Evolutionary conservation across 805 yeast species (phyloP).

Genomic region (Ogataea haglerorum): DNA sequence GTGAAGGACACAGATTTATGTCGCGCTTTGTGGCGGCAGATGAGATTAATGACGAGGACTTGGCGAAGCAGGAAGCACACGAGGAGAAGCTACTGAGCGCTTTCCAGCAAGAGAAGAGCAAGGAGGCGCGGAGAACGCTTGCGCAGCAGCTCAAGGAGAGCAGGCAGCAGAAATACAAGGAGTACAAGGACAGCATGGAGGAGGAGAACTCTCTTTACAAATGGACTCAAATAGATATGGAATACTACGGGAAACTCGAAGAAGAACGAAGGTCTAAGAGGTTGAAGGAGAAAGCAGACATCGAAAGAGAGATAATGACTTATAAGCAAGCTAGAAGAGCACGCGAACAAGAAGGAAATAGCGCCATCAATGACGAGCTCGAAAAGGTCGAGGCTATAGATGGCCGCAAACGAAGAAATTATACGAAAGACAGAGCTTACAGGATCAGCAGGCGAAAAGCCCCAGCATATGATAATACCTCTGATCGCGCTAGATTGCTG

Average conservation of each 20-base stretch:
- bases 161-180: slow-evolving; percentile 29
- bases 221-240: slow-evolving; percentile 36
- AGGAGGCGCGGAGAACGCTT: slow-evolving; percentile 36
- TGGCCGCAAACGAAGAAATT: no score
- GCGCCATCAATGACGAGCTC: no score
- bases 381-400: no score
- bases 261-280: slow-evolving; percentile 21
- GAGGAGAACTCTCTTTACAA: slow-evolving; percentile 41
- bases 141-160: slow-evolving; percentile 41
- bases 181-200: slow-evolving; percentile 32
- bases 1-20: slow-evolving; percentile 5
- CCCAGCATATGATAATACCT: no score
- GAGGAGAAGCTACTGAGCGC: slow-evolving; percentile 14
- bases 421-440: no score
- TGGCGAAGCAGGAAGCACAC: slow-evolving; percentile 16
- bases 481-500: no score
- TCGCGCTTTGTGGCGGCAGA: slow-evolving; percentile 25
- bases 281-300: slow-evolving; percentile 10
- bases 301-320: slow-evolving; percentile 24
- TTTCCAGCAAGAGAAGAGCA: slow-evolving; percentile 22
- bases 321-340: slow-evolving; percentile 16
- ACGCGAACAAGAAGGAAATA: background rate
- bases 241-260: slow-evolving; percentile 33
- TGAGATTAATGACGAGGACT: slow-evolving; percentile 16
- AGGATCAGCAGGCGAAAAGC: no score